Base-by-base conservation (phyloP, 1,284 basidiomycete genomes). In the Farysia itapuensis region DNA sequence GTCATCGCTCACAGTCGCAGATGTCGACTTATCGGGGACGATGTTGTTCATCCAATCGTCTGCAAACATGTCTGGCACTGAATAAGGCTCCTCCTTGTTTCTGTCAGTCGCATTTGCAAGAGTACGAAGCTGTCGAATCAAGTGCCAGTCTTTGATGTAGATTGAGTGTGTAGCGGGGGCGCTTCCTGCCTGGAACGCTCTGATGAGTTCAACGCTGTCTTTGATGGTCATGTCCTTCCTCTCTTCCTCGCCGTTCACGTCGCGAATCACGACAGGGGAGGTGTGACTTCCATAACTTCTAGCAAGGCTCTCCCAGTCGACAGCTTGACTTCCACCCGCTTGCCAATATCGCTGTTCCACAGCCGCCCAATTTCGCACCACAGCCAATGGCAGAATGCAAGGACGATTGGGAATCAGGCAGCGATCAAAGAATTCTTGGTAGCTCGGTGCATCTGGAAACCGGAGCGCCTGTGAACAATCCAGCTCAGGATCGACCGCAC, bases 61-160 rank as follows among this genome's bases (percentile, higher is more conserved):
- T 50, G 60, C 40, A 39, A 82, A 80, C 5, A 80, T 70, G 4
- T 68, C 53, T 0, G 81, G 80, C 0, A 80, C 80, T 4, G 39
- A 43, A 51, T 83, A 84, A 11, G 82, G 77, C 24, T 22, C 16
- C 15, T 19, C 18, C 70, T 20, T 77, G n/a, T n/a, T n/a, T n/a
- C n/a, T n/a, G n/a, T n/a, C n/a, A n/a, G n/a, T n/a, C n/a, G n/a
- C n/a, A n/a, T n/a, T n/a, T n/a, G n/a, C n/a, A n/a, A n/a, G n/a
- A 37, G 42, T 69, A 60, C 15, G 71, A 63, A 61, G 40, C 9
- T 64, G 54, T 15, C 58, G 64, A 9, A 81, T 72, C 0, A 83
- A 65, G 69, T 84, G 82, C 82, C 82, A 83, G 57, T 84, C 82
- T 53, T 83, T 83, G 43, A 82, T 78, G 69, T 84, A 84, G 9